Evolutionary conservation across 768 basidiomycete genomes (phyloP).

Genomic region (Floccularia luteovirens): DNA sequence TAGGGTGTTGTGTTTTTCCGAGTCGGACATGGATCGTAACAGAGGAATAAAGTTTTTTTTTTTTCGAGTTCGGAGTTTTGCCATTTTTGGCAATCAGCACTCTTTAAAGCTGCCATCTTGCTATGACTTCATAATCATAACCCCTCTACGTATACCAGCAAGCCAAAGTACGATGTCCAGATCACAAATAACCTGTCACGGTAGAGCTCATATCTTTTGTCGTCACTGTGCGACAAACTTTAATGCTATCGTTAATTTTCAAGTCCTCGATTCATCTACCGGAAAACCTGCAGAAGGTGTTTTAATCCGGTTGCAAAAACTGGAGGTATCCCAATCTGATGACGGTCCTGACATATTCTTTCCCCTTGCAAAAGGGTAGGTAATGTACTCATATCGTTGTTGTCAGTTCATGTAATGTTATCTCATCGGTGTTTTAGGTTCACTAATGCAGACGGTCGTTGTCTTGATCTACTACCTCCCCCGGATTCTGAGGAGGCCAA

Average conservation of each 20-base stretch:
- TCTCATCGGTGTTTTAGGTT: conserved; percentile 28
- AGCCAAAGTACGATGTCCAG: too few relatives aligned
- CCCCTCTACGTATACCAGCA: too few relatives aligned
- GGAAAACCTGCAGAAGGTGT: conserved; percentile 79
- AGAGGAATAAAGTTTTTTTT: conserved; percentile 9
- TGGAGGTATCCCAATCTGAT: conserved; percentile 24
- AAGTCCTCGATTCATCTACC: conserved; percentile 84
- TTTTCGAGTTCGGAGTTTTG: conserved; percentile 6
- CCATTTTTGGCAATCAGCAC: too few relatives aligned
- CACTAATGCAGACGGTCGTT: conserved; percentile 82
- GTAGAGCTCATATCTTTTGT: conserved; percentile 27
- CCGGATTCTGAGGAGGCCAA: conserved; percentile 34
- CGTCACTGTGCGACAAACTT: background rate
- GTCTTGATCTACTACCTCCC: conserved; percentile 63
- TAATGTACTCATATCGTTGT: conserved; percentile 3
- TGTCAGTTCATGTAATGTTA: conserved; percentile 2
- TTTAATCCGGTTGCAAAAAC: conserved; percentile 51
- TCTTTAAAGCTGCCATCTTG: background rate
- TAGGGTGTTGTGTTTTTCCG: conserved; percentile 27
- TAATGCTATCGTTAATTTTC: background rate
- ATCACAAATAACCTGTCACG: conserved; percentile 90
- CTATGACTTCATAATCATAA: conserved; percentile 10
- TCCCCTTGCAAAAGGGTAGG: conserved; percentile 55
- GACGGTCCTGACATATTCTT: conserved; percentile 38
- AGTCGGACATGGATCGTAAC: conserved; percentile 24